Percentiles rank a stretch among this genome's conserved stretches.
Evolutionary conservation across 257 asterid genomes (phyloP).

Genomic region (Solanum okadae): DNA sequence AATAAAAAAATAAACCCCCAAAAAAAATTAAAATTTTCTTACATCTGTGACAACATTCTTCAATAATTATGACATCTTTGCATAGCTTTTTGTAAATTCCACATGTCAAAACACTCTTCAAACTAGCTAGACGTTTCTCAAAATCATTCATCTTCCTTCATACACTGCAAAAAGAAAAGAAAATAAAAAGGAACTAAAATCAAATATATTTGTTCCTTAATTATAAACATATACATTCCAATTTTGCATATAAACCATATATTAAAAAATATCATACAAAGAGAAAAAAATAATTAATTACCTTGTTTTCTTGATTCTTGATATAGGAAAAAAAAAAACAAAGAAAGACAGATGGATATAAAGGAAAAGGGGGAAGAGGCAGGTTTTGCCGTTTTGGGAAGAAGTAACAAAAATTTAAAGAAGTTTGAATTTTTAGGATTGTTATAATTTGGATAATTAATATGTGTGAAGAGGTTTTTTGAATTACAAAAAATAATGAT

Average conservation of each 20-base stretch:
- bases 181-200: neutral
- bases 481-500: neutral
- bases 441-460: neutral
- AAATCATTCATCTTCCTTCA: neutral
- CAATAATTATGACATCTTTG: neutral
- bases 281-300: neutral
- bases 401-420: neutral
- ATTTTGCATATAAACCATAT: neutral
- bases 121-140: neutral
- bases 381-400: neutral
- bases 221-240: neutral
- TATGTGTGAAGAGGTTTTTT: neutral
- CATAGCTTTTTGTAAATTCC: neutral
- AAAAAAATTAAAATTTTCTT: neutral
- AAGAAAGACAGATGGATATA: neutral
- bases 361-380: neutral
- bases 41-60: constrained; percentile 13
- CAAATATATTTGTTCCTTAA: neutral
- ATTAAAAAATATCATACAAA: neutral
- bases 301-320: neutral
- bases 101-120: constrained; percentile 1
- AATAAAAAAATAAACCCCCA: neutral
- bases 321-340: neutral
- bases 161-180: neutral
- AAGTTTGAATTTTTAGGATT: neutral